These are phyloP conservation scores for Rhizopogon salebrosus DNA, from an alignment of 768 basidiomycete genomes.

Conservation along the genomic window DNA sequence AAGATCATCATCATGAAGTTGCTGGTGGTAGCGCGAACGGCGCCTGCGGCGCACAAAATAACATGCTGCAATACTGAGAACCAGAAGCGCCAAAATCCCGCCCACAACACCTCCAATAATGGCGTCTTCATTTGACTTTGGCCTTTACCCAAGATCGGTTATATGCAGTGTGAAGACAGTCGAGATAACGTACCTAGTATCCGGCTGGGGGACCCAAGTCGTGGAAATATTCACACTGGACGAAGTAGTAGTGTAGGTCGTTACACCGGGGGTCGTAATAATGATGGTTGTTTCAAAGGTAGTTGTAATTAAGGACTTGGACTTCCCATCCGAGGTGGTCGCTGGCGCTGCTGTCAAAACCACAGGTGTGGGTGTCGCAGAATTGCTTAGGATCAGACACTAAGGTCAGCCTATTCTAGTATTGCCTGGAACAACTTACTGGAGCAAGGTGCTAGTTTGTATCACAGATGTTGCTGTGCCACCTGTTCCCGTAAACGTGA, in stretches of 20 bases:
- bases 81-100: background rate
- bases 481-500: too few species aligned
- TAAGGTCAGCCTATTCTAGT: background rate
- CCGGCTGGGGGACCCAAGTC: background rate
- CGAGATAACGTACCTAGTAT: background rate
- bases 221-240: background rate
- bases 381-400: background rate
- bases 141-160: background rate
- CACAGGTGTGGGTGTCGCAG: too few species aligned
- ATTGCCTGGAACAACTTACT: background rate
- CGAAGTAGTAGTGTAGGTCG: background rate
- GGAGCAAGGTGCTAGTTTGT: too few species aligned
- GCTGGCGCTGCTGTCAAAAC: background rate
- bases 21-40: background rate
- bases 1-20: background rate
- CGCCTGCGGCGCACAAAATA: conserved; percentile 1
- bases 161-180: background rate
- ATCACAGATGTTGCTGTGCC: too few species aligned
- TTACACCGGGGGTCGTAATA: background rate
- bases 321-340: background rate
- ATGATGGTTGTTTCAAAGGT: background rate
- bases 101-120: conserved; percentile 6
- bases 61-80: background rate
- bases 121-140: background rate
- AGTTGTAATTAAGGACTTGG: background rate